Conservation (phyloP, 345 rosid species). For the Capsella bursapastoris region DNA sequence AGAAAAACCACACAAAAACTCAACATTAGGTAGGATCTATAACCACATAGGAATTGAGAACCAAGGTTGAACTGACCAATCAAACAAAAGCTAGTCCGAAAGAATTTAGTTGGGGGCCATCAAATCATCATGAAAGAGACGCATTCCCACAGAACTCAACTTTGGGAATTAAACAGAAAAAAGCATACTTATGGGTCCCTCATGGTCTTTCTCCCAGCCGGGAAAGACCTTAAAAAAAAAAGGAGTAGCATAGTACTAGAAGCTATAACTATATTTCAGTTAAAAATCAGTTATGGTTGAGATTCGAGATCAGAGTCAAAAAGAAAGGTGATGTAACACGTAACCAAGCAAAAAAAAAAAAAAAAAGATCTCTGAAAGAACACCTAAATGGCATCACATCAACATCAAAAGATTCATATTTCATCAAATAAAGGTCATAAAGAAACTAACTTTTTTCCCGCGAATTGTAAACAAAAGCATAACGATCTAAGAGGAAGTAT, state of each 20-base stretch:
- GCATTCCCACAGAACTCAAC: slow-evolving; percentile 25
- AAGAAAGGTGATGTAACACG: slow-evolving; percentile 30
- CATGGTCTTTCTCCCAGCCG: slow-evolving; percentile 16
- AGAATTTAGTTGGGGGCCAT: slow-evolving; percentile 12
- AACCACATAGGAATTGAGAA: slow-evolving; percentile 19
- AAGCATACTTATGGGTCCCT: slow-evolving; percentile 45
- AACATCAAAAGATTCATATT: slow-evolving; percentile 19
- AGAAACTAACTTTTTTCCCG: slow-evolving; percentile 26
- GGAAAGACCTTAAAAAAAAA: slow-evolving; percentile 22
- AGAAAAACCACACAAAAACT: neutral
- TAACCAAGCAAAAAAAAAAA: neutral
- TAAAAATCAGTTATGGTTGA: slow-evolving; percentile 29
- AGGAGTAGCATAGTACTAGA: slow-evolving; percentile 20
- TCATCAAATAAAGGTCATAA: slow-evolving; percentile 12
- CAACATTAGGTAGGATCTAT: slow-evolving; percentile 17
- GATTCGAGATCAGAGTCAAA: slow-evolving; percentile 29
- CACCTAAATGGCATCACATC: slow-evolving; percentile 29
- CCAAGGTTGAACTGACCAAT: slow-evolving; percentile 19
- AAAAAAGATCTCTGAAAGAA: slow-evolving; percentile 14
- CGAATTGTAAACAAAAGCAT: slow-evolving; percentile 18
- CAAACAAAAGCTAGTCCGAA: slow-evolving; percentile 29
- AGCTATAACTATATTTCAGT: slow-evolving; percentile 33
- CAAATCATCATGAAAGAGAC: slow-evolving; percentile 39
- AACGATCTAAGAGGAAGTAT: slow-evolving; percentile 5
- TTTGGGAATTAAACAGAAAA: slow-evolving; percentile 19